A percentile compares a stretch with the other conserved stretches of the same genome.
These are phyloP conservation scores for Scheffersomyces spartinae DNA, from an alignment of 805 yeast genomes.

Conservation along the genomic window DNA sequence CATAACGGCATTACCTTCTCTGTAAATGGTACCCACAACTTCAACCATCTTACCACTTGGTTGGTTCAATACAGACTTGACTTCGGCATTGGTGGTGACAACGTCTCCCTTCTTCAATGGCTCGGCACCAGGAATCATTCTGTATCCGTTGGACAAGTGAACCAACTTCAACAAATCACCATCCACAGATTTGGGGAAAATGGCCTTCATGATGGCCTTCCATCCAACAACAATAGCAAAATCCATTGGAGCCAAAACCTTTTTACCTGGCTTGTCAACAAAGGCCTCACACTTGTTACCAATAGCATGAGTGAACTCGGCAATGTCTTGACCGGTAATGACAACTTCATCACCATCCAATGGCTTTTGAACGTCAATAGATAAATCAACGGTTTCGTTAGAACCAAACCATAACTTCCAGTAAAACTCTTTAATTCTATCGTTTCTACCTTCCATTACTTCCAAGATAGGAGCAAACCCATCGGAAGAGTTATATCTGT, in stretches of 20 bases:
- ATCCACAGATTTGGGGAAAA: constrained; percentile 92
- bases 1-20: constrained; percentile 73
- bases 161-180: constrained; percentile 93
- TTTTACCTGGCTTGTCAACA: constrained; percentile 76
- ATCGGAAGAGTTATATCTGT: constrained; percentile 67
- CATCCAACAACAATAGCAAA: constrained; percentile 97
- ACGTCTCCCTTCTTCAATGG: constrained; percentile 84
- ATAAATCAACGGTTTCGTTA: constrained; percentile 45
- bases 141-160: constrained; percentile 89
- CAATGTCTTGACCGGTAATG: constrained; percentile 65
- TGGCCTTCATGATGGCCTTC: constrained; percentile 96
- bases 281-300: constrained; percentile 96
- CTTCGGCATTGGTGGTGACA: constrained; percentile 72
- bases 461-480: constrained; percentile 97
- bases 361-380: constrained; percentile 58
- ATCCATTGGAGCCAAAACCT: constrained; percentile 94
- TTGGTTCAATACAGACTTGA: constrained; percentile 82
- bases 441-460: constrained; percentile 81
- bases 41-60: constrained; percentile 92
- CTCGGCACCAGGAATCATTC: constrained; percentile 82
- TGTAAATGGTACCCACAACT: constrained; percentile 78
- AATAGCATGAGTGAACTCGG: constrained; percentile 92
- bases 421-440: constrained; percentile 88
- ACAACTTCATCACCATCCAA: constrained; percentile 61
- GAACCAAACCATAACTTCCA: constrained; percentile 94